A percentile compares a stretch with the other conserved stretches of the same genome.
Conservation (phyloP, 768 basidiomycete species). For the Leccinum subgranulosum region DNA sequence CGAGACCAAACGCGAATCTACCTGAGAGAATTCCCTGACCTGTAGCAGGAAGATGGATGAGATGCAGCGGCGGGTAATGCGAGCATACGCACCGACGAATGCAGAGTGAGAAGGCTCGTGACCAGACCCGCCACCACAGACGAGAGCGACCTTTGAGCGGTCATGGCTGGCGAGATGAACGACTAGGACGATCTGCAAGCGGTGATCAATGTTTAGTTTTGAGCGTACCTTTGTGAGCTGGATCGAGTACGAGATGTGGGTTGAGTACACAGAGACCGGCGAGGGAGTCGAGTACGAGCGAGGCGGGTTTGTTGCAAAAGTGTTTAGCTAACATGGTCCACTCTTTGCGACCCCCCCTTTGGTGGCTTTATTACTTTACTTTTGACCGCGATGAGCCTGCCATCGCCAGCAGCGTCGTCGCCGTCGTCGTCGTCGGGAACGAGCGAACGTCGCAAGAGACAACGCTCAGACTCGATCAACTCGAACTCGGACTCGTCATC, state of each 20-base stretch:
- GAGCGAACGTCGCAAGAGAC: slow-evolving; percentile 57
- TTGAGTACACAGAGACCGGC: slow-evolving; percentile 69
- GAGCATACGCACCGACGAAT: slow-evolving; percentile 66
- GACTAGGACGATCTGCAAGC: slow-evolving; percentile 38
- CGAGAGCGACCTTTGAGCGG: slow-evolving; percentile 65
- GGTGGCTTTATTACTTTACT: background rate
- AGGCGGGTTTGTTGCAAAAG: slow-evolving; percentile 45
- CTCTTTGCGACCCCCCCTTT: slow-evolving; percentile 10
- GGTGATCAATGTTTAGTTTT: background rate
- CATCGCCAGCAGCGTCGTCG: slow-evolving; percentile 40
- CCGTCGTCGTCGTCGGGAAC: slow-evolving; percentile 31
- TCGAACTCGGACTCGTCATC: slow-evolving; percentile 64
- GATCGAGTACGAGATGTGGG: slow-evolving; percentile 68
- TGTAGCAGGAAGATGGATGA: slow-evolving; percentile 22
- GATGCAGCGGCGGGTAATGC: background rate
- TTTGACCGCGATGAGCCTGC: slow-evolving; percentile 40
- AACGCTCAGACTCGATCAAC: slow-evolving; percentile 69
- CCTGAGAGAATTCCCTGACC: slow-evolving; percentile 79
- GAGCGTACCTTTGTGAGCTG: slow-evolving; percentile 61
- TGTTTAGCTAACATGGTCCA: slow-evolving; percentile 43
- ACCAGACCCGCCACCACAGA: slow-evolving; percentile 84
- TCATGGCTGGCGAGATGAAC: slow-evolving; percentile 58
- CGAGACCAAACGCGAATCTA: slow-evolving; percentile 20
- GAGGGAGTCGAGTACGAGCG: slow-evolving; percentile 77
- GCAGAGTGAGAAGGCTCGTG: slow-evolving; percentile 91